Conservation (phyloP, 345 rosid species). For the Salix koriyanagi region DNA sequence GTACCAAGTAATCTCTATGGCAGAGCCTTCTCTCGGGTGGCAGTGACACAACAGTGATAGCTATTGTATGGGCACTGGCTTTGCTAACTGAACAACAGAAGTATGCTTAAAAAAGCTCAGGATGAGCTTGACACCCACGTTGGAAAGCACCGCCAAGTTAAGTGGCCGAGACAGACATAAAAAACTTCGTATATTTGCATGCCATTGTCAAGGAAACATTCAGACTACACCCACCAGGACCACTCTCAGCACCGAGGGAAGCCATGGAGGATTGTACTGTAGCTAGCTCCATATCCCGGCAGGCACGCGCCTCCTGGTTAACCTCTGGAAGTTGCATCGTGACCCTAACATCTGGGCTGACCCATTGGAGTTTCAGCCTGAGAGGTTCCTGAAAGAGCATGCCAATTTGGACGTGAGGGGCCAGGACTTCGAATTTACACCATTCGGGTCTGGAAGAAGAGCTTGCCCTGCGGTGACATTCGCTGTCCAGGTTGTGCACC, state of each 20-base stretch:
- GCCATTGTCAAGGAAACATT: constrained; percentile 24
- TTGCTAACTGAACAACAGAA: constrained; percentile 7
- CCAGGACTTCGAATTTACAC: neutral
- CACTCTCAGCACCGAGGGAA: constrained; percentile 10
- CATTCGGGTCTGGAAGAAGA: constrained; percentile 12
- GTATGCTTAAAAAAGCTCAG: neutral
- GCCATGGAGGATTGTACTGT: constrained; percentile 14
- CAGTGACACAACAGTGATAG: neutral
- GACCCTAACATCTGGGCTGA: neutral
- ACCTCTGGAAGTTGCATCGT: constrained; percentile 13
- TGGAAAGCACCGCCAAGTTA: constrained; percentile 9
- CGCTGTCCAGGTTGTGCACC: constrained; percentile 3
- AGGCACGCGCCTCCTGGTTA: constrained; percentile 12
- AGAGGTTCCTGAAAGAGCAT: neutral
- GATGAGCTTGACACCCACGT: constrained; percentile 7
- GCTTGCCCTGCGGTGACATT: constrained; percentile 9
- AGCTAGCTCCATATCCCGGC: constrained; percentile 5
- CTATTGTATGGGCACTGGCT: constrained; percentile 10
- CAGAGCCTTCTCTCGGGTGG: constrained; percentile 15
- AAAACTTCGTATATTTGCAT: constrained; percentile 15
- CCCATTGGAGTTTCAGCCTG: neutral
- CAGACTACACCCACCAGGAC: constrained; percentile 6
- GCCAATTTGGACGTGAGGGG: neutral
- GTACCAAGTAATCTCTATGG: neutral
- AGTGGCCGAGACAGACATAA: constrained; percentile 6